Conservation (phyloP, 805 yeast genomes). For the Wickerhamiella spandovensis region DNA sequence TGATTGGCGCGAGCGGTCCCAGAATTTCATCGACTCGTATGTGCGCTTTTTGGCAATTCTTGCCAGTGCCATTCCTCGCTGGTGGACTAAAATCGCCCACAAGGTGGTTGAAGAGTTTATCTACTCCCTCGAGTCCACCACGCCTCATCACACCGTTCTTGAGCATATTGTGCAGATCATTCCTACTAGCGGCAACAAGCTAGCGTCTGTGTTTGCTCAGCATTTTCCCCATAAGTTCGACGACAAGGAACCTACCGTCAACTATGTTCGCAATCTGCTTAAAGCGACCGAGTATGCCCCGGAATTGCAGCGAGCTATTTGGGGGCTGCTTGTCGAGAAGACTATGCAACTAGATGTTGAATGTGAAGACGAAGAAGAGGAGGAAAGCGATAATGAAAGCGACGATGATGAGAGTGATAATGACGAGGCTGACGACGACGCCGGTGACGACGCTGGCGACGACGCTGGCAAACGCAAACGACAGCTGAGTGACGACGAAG, state of each 20-base stretch:
- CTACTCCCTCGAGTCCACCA: slow-evolving; percentile 18
- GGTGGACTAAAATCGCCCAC: slow-evolving; percentile 74
- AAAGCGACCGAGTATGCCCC: slow-evolving; percentile 52
- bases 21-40: slow-evolving; percentile 38
- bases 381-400: slow-evolving; percentile 25
- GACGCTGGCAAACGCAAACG: too few relatives aligned
- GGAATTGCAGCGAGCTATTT: slow-evolving; percentile 58
- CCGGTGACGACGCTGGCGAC: not conserved
- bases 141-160: slow-evolving; percentile 52
- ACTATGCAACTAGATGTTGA: slow-evolving; percentile 84
- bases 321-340: slow-evolving; percentile 71
- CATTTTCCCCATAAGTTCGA: slow-evolving; percentile 74
- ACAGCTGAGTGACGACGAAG: not conserved
- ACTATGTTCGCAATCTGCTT: slow-evolving; percentile 54
- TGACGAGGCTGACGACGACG: slow-evolving; percentile 6
- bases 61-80: slow-evolving; percentile 76
- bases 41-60: slow-evolving; percentile 63
- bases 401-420: slow-evolving; percentile 23
- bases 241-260: slow-evolving; percentile 26
- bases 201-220: slow-evolving; percentile 43
- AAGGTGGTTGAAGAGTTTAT: slow-evolving; percentile 53
- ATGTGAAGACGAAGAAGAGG: slow-evolving; percentile 58
- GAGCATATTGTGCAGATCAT: slow-evolving; percentile 51
- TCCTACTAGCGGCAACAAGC: slow-evolving; percentile 64
- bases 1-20: slow-evolving; percentile 43